Evolutionary conservation across 495 filamentous ascomycete genomes (phyloP).

Genomic region (Penicillium robsamsonii): DNA sequence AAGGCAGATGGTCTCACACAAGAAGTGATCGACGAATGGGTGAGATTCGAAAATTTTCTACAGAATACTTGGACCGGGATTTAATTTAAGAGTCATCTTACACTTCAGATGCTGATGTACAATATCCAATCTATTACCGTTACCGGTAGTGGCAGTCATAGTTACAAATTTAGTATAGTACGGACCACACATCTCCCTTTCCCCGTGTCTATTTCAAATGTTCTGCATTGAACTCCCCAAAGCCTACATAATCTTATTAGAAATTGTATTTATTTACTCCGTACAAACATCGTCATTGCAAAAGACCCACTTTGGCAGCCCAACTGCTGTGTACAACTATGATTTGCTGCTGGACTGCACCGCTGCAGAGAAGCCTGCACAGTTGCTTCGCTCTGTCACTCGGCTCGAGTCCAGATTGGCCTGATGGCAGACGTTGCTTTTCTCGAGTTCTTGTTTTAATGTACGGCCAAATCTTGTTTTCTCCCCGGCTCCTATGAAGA

Average conservation of each 20-base stretch:
- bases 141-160: background rate
- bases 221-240: background rate
- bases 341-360: slow-evolving; percentile 34
- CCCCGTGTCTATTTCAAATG: slow-evolving; percentile 1
- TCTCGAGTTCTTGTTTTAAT: background rate
- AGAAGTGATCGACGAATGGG: slow-evolving; percentile 40
- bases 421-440: slow-evolving; percentile 1
- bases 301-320: slow-evolving; percentile 25
- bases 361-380: slow-evolving; percentile 26
- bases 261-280: slow-evolving; percentile 12
- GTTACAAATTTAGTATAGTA: background rate
- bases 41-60: slow-evolving; percentile 17
- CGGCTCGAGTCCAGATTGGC: slow-evolving; percentile 24
- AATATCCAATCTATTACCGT: background rate
- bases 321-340: slow-evolving; percentile 39
- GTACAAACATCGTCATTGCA: slow-evolving; percentile 22
- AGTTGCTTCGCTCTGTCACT: slow-evolving; percentile 24
- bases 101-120: background rate
- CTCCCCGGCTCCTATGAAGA: background rate
- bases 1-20: slow-evolving; percentile 30
- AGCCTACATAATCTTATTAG: background rate
- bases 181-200: background rate
- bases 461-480: slow-evolving; percentile 2
- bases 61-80: background rate
- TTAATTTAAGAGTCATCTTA: background rate